phyloP scores from a whole-genome alignment of 2,329 filamentous ascomycete species.

The Paraphoma chrysanthemicola region DNA sequence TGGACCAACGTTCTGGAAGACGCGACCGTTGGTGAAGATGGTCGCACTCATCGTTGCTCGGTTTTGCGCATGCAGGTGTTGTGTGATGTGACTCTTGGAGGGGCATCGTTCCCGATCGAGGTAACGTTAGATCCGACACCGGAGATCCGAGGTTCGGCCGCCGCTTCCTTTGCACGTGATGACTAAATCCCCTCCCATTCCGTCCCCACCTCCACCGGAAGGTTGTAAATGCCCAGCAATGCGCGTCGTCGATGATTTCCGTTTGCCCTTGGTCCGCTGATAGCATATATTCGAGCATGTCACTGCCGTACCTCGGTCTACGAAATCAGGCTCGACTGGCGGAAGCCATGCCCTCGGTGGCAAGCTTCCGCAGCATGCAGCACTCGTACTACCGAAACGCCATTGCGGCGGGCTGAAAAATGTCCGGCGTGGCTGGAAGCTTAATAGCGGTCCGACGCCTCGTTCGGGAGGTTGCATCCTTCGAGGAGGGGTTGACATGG shows the following conservation, averaged over 20 bases:
- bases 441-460: background rate
- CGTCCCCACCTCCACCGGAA: background rate
- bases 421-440: background rate
- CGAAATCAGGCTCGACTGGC: too few relatives aligned
- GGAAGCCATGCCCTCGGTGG: background rate
- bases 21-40: slow-evolving; percentile 37
- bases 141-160: slow-evolving; percentile 22
- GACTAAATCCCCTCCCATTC: too few relatives aligned
- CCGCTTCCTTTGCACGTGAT: background rate
- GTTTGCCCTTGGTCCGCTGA: too few relatives aligned
- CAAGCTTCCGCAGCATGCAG: background rate
- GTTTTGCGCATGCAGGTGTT: background rate
- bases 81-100: too few relatives aligned
- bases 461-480: background rate
- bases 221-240: too few relatives aligned
- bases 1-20: slow-evolving; percentile 24
- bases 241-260: too few relatives aligned
- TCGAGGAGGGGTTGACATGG: slow-evolving; percentile 11
- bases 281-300: too few relatives aligned
- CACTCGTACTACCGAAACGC: too few relatives aligned
- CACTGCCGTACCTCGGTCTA: too few relatives aligned
- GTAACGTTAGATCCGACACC: slow-evolving; percentile 11
- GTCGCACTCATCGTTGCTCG: slow-evolving; percentile 17
- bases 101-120: too few relatives aligned
- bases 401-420: background rate